phyloP scores from a whole-genome alignment of 345 rosid species.

The Zanthoxylum bungeanum region DNA sequence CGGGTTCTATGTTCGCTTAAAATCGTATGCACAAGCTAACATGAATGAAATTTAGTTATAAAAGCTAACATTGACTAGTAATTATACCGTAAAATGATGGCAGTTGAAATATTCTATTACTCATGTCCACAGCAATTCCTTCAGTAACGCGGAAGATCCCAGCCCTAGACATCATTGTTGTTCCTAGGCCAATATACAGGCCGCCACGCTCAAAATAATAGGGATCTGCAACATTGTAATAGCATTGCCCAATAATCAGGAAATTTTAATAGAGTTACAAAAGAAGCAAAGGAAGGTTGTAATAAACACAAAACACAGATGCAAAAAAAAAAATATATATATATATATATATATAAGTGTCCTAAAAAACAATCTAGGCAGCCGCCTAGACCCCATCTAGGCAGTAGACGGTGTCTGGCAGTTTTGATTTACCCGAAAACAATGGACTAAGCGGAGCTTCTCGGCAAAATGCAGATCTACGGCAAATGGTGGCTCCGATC shows the following conservation, averaged over 20 bases:
- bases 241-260: slow-evolving; percentile 11
- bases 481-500: no score
- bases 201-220: slow-evolving; percentile 66
- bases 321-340: no score
- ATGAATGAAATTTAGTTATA: not conserved
- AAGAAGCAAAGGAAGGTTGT: not conserved
- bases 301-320: slow-evolving; percentile 2
- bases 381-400: no score
- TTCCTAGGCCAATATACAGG: slow-evolving; percentile 93
- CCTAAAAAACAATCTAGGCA: no score
- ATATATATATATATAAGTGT: no score
- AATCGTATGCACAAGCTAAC: not conserved
- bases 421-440: no score
- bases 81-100: slow-evolving; percentile 78
- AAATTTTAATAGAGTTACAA: slow-evolving; percentile 6
- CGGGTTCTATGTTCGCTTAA: not conserved
- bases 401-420: no score
- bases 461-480: no score
- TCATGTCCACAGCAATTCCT: slow-evolving; percentile 92
- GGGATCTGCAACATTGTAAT: slow-evolving; percentile 59
- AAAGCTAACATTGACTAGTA: slow-evolving; percentile 11
- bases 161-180: slow-evolving; percentile 81
- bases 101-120: slow-evolving; percentile 61
- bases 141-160: slow-evolving; percentile 78
- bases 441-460: no score